Evolutionary conservation across 768 basidiomycete genomes (phyloP).

Genomic region (Suillus fuscotomentosus): DNA sequence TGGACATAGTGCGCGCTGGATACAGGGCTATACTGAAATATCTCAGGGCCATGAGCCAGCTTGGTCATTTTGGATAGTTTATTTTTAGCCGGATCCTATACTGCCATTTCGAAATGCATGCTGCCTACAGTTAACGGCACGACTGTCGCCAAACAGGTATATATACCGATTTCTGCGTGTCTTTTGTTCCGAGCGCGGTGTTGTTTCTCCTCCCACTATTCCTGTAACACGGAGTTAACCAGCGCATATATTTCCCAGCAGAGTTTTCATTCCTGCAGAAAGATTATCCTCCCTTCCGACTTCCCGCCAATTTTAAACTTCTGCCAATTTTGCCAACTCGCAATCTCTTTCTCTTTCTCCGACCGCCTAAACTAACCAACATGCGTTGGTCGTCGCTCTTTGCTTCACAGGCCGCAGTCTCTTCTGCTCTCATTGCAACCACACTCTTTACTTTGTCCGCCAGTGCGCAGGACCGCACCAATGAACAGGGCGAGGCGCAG

Average conservation of each 20-base stretch:
- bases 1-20: background rate
- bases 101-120: background rate
- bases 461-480: constrained; percentile 29
- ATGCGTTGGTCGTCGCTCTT: constrained; percentile 22
- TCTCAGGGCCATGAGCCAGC: background rate
- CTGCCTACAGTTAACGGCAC: background rate
- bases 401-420: constrained; percentile 5
- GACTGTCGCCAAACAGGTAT: background rate
- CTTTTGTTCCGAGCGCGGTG: background rate
- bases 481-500: constrained; percentile 35
- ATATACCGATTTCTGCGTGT: background rate
- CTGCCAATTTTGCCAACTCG: background rate
- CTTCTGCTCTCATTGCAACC: constrained; percentile 6
- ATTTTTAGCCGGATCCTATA: background rate
- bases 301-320: constrained; percentile 5
- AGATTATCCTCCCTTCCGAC: background rate
- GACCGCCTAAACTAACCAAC: background rate
- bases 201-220: background rate
- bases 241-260: background rate
- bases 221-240: background rate
- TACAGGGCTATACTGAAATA: background rate
- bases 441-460: constrained; percentile 7
- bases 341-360: background rate
- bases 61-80: background rate
- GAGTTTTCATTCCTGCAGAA: background rate